These are phyloP conservation scores for Clonostachys byssicola DNA, from an alignment of 2,329 filamentous ascomycete genomes.

Conservation along the genomic window DNA sequence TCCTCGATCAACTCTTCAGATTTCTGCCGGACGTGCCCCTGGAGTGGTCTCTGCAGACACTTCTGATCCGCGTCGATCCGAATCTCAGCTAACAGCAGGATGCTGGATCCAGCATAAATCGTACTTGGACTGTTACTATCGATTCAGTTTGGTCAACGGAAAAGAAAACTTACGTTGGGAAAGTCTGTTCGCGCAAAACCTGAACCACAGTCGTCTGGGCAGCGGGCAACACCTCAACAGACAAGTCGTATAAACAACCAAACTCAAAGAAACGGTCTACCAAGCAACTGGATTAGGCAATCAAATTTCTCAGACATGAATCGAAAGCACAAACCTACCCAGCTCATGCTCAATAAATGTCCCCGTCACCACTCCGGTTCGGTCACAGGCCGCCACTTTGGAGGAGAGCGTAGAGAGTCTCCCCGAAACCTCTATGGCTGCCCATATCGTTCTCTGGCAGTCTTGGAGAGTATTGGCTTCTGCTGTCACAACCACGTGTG, in stretches of 20 bases:
- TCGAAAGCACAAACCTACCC: background rate
- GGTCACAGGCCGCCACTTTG: background rate
- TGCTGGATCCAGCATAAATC: constrained; percentile 34
- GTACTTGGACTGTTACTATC: constrained; percentile 22
- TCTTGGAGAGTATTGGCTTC: constrained; percentile 4
- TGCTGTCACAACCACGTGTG: constrained; percentile 5
- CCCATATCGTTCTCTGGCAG: constrained; percentile 7
- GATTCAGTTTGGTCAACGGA: background rate
- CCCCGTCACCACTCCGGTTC: background rate
- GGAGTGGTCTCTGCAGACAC: constrained; percentile 2
- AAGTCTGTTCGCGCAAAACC: constrained; percentile 37
- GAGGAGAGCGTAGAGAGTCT: constrained; percentile 4
- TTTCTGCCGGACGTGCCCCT: constrained; percentile 24
- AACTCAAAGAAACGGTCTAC: constrained; percentile 29
- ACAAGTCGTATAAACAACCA: constrained; percentile 44
- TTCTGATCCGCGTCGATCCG: constrained; percentile 17
- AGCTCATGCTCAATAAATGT: constrained; percentile 5
- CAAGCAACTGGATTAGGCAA: background rate
- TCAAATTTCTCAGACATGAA: background rate
- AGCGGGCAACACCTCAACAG: constrained; percentile 37
- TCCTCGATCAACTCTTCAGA: constrained; percentile 56
- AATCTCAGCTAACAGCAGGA: constrained; percentile 45
- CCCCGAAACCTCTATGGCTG: constrained; percentile 9
- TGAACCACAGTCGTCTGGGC: constrained; percentile 35
- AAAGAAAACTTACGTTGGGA: constrained; percentile 27